phyloP scores from a whole-genome alignment of 495 filamentous ascomycete species.

The Penicillium cataractarum region DNA sequence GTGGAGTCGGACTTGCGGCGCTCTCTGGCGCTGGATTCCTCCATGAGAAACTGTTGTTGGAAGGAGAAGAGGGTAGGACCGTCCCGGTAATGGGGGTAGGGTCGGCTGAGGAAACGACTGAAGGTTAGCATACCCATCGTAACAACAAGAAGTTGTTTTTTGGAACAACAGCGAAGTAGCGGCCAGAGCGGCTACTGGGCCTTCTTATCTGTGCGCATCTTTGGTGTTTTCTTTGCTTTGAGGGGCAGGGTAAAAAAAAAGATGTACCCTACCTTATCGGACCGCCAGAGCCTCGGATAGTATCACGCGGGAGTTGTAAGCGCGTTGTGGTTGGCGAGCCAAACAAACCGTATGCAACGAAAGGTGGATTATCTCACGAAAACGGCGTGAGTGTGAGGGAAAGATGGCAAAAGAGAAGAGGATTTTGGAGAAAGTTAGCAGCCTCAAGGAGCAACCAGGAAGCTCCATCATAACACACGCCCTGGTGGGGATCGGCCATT shows the following conservation, averaged over 20 bases:
- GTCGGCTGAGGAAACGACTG: constrained; percentile 47
- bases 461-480: constrained; percentile 3
- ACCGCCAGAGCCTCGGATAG: constrained; percentile 12
- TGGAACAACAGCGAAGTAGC: not conserved
- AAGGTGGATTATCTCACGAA: constrained; percentile 6
- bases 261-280: constrained; percentile 22
- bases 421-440: not conserved
- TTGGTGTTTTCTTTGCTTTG: not conserved
- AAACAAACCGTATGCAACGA: constrained; percentile 11
- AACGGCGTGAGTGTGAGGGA: constrained; percentile 5
- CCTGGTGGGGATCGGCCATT: not conserved
- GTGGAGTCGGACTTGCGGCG: constrained; percentile 32
- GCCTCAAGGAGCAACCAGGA: not conserved
- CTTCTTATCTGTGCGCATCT: constrained; percentile 12
- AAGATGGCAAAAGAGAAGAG: not conserved
- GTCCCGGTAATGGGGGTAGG: constrained; percentile 42
- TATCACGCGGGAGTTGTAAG: constrained; percentile 19
- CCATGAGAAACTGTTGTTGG: constrained; percentile 50
- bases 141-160: not conserved
- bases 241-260: constrained; percentile 12
- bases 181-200: not conserved
- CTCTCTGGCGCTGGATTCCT: constrained; percentile 32
- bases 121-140: constrained; percentile 52
- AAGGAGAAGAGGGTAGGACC: constrained; percentile 49
- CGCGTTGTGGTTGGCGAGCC: constrained; percentile 21